Conservation (phyloP, 1,139 yeast species). For the Geotrichum klebahnii region DNA sequence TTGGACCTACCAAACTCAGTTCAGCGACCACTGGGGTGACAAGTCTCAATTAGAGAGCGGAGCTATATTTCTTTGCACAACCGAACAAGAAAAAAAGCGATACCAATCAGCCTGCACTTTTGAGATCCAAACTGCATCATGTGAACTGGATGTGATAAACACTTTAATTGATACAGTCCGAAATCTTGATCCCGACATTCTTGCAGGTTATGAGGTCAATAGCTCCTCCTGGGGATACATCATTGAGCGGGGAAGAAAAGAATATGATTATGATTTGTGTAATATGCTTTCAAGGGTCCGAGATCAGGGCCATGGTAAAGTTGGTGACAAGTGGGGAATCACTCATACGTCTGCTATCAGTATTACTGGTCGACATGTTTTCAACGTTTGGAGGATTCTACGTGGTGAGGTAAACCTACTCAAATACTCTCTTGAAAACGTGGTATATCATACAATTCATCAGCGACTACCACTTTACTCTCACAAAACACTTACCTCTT, state of each 20-base stretch:
- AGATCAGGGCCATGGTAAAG: slow-evolving; percentile 40
- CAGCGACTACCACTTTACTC: slow-evolving; percentile 61
- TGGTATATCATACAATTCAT: slow-evolving; percentile 64
- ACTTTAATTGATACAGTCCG: slow-evolving; percentile 55
- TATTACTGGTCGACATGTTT: slow-evolving; percentile 73
- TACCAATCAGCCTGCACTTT: slow-evolving; percentile 21
- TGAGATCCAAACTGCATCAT: slow-evolving; percentile 29
- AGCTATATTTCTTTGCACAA: slow-evolving; percentile 26
- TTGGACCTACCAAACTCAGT: slow-evolving; percentile 47
- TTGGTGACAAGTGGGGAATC: slow-evolving; percentile 76
- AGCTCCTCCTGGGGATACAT: slow-evolving; percentile 85
- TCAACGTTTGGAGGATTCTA: slow-evolving; percentile 80
- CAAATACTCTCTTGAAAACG: slow-evolving; percentile 73
- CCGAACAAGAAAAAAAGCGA: slow-evolving; percentile 15
- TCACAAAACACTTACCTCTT: slow-evolving; percentile 48
- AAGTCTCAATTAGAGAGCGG: slow-evolving; percentile 26
- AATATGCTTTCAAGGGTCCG: slow-evolving; percentile 45
- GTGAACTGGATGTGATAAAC: slow-evolving; percentile 56
- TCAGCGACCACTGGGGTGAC: slow-evolving; percentile 15
- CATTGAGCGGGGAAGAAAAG: slow-evolving; percentile 55
- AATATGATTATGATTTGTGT: slow-evolving; percentile 52
- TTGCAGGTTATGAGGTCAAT: slow-evolving; percentile 82
- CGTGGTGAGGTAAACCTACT: slow-evolving; percentile 59
- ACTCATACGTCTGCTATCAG: slow-evolving; percentile 67
- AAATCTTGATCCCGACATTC: slow-evolving; percentile 75